Evolutionary conservation across 495 filamentous ascomycete species (phyloP), one percentile per base, ranked within the genome.

Genomic region (Xylona heveae): DNA sequence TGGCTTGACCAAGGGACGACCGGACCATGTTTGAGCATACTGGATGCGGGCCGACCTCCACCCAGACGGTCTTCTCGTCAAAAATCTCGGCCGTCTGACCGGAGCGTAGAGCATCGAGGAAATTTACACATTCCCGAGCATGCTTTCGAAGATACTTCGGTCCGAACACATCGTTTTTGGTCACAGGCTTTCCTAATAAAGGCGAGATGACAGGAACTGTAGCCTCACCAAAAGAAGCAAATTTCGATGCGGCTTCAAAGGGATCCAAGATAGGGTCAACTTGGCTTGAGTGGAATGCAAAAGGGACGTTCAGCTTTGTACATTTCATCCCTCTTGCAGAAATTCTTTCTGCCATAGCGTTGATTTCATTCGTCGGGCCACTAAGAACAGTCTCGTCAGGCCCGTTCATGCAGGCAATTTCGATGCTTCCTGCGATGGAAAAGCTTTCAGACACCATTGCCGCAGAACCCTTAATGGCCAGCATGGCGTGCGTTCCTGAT

Each of bases 221-320:
- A 5, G 73, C 69, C 9, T 56, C 38, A 13, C 64, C 48, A 51
- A 78, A 83, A 13, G 39, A 55, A 12, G 84, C 59, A 2, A 59
- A 52, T 21, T 48, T 51, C 1, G 71, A 71, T 23, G 71, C 43
- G 2, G 52, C 47, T 36, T 75, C 68, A 26, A 83, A 77, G 0
- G 62, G 58, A 4, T 71, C 63, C 4, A 83, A 50, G 14, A 88
- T 76, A 16, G 72, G 61, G 12, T 84, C 74, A 17, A 85, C 68
- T 42, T 85, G 80, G 0, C 66, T 58, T 3, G 79, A 77, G 48
- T 90, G 80, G 61, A 82, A 88, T 9, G 79, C 80, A 36, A 71
- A 84, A 19, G 74, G 74, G 9, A 83, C 66, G 22, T 69, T 65
- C 2, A 88, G 59, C 38, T 68, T 68, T 0, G 64, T 77, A 42